These are phyloP conservation scores for Phaeolepiota aurea DNA, from an alignment of 768 basidiomycete genomes.

Conservation along the genomic window DNA sequence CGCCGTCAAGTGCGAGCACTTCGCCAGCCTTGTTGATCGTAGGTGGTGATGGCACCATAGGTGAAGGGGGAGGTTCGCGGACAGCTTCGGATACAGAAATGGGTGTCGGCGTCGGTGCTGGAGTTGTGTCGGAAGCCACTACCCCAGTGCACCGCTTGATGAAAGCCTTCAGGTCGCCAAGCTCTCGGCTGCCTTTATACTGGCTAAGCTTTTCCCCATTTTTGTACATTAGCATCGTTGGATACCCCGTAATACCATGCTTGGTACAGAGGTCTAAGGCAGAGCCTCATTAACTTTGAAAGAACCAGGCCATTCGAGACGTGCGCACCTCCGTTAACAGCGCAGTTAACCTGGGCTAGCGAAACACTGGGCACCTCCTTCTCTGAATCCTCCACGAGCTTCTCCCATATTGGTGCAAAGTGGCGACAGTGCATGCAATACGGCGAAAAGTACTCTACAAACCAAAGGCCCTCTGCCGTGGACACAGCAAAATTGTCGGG, in stretches of 20 bases:
- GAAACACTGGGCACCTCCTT: constrained; percentile 43
- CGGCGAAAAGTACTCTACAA: constrained; percentile 85
- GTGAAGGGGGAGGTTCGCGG: not conserved
- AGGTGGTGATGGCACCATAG: constrained; percentile 5
- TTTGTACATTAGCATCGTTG: constrained; percentile 65
- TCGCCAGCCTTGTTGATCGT: constrained; percentile 26
- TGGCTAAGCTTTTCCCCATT: constrained; percentile 53
- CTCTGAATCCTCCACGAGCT: constrained; percentile 47
- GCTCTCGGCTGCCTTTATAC: constrained; percentile 46
- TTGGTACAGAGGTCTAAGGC: constrained; percentile 66
- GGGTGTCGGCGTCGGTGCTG: not conserved
- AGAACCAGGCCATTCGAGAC: not conserved
- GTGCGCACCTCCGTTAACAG: constrained; percentile 63
- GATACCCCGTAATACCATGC: constrained; percentile 67
- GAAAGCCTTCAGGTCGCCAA: constrained; percentile 48
- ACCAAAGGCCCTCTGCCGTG: constrained; percentile 56
- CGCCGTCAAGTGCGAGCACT: constrained; percentile 24
- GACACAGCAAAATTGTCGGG: constrained; percentile 51
- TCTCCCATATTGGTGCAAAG: constrained; percentile 80
- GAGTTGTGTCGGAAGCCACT: not conserved
- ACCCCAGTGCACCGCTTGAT: constrained; percentile 26
- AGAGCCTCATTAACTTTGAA: not conserved
- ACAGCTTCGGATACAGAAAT: not conserved
- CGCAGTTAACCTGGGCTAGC: constrained; percentile 79
- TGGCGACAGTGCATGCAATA: constrained; percentile 72